Evolutionary conservation across 2,329 filamentous ascomycete genomes (phyloP).

Genomic region (Macroventuria anomochaeta): DNA sequence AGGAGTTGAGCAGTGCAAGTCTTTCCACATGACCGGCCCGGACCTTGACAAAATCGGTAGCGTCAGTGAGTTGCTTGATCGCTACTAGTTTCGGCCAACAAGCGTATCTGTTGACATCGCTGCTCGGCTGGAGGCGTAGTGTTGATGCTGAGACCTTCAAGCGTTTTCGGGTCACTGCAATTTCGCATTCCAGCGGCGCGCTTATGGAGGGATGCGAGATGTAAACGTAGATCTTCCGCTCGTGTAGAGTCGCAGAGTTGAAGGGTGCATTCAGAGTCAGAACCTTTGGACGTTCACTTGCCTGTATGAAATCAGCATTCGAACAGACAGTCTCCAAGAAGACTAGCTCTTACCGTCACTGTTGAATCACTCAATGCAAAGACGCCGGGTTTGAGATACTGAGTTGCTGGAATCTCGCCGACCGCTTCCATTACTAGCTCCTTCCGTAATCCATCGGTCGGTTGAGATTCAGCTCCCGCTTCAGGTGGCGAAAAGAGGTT

Average conservation of each 20-base stretch:
- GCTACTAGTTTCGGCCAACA: conserved; percentile 45
- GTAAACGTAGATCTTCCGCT: conserved; percentile 48
- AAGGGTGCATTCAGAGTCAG: conserved; percentile 43
- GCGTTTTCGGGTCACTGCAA: conserved; percentile 46
- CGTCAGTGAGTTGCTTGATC: conserved; percentile 31
- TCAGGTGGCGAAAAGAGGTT: conserved; percentile 47
- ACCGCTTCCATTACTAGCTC: conserved; percentile 49
- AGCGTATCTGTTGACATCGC: conserved; percentile 38
- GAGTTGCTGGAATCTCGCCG: conserved; percentile 41
- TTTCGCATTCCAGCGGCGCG: conserved; percentile 46
- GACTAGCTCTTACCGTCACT: conserved; percentile 9
- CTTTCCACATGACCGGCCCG: conserved; percentile 42
- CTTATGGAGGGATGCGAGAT: conserved; percentile 44
- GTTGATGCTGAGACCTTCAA: conserved; percentile 40
- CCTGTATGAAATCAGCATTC: conserved; percentile 17
- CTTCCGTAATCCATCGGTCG: conserved; percentile 48
- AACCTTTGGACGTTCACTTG: conserved; percentile 27
- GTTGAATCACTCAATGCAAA: conserved; percentile 32
- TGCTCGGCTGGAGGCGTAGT: conserved; percentile 31
- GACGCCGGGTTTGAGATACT: conserved; percentile 37
- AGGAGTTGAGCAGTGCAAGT: conserved; percentile 35
- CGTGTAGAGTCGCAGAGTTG: conserved; percentile 46
- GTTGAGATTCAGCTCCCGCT: conserved; percentile 36
- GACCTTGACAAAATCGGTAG: conserved; percentile 42
- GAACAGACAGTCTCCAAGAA: not conserved